phyloP scores from a whole-genome alignment of 2,329 filamentous ascomycete genomes.

The Hawksworthiomyces lignivorus region DNA sequence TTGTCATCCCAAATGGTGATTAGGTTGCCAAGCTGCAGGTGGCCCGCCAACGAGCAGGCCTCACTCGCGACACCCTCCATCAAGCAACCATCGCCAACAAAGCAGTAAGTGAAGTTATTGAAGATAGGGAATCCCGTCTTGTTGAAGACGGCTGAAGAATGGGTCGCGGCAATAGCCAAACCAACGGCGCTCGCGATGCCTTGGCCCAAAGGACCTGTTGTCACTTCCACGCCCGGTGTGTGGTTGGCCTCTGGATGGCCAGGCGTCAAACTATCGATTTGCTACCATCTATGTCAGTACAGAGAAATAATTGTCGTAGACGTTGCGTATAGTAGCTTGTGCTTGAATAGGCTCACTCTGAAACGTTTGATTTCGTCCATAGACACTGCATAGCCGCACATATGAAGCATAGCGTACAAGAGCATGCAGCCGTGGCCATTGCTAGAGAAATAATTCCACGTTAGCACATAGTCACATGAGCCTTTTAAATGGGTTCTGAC shows the following conservation, averaged over 20 bases:
- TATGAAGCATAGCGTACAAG: conserved; percentile 93
- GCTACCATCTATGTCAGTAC: conserved; percentile 27
- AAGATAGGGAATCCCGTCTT: conserved; percentile 84
- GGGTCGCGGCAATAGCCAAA: conserved; percentile 90
- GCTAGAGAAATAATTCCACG: conserved; percentile 37
- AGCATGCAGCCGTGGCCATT: conserved; percentile 99
- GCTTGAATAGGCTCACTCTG: conserved; percentile 60
- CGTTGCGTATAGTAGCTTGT: too few relatives aligned
- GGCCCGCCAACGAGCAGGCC: conserved; percentile 83
- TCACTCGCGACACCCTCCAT: conserved; percentile 96
- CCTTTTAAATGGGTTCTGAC: too few relatives aligned
- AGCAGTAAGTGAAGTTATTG: conserved; percentile 93
- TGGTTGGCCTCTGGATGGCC: conserved; percentile 95
- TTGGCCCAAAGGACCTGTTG: conserved; percentile 92
- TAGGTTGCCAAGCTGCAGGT: conserved; percentile 94
- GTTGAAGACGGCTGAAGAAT: conserved; percentile 88
- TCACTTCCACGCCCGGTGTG: conserved; percentile 93
- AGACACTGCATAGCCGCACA: conserved; percentile 80
- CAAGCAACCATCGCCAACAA: conserved; percentile 95
- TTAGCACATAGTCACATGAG: too few relatives aligned
- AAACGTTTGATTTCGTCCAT: conserved; percentile 92
- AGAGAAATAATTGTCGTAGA: too few relatives aligned
- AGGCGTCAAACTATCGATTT: conserved; percentile 67
- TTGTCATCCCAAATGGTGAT: conserved; percentile 98
- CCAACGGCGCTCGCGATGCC: conserved; percentile 94